Conservation (phyloP, 768 basidiomycete species). For the Hericium rajendrae region DNA sequence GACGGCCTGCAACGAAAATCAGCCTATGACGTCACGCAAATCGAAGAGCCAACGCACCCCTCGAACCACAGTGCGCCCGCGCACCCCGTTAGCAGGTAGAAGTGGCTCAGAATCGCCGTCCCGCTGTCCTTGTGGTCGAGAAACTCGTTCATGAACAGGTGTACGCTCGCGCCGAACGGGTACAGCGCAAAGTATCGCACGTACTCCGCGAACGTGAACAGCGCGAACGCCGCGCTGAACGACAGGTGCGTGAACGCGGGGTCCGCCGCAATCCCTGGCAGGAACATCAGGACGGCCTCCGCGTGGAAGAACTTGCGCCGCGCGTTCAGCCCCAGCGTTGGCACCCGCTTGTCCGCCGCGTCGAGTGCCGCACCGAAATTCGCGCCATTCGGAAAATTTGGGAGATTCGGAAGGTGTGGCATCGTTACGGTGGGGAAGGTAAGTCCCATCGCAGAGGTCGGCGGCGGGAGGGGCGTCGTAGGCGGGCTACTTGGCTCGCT, state of each 20-base stretch:
- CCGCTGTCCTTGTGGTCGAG: constrained; percentile 91
- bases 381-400: constrained; percentile 34
- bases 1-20: constrained; percentile 27
- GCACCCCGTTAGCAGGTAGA: constrained; percentile 93
- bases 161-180: constrained; percentile 87
- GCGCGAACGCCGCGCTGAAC: constrained; percentile 89
- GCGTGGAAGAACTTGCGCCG: constrained; percentile 96
- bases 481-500: constrained; percentile 8
- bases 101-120: constrained; percentile 94
- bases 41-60: constrained; percentile 45
- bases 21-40: constrained; percentile 1
- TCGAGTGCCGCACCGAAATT: constrained; percentile 50
- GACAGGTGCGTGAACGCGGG: constrained; percentile 94
- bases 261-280: constrained; percentile 88
- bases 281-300: constrained; percentile 91
- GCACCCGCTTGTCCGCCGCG: constrained; percentile 84
- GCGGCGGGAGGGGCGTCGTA: neutral
- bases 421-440: constrained; percentile 26
- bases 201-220: constrained; percentile 96
- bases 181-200: constrained; percentile 97
- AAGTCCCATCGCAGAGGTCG: constrained; percentile 4
- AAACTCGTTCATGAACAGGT: constrained; percentile 97
- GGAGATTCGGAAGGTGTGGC: constrained; percentile 41
- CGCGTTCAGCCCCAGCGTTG: constrained; percentile 83
- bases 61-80: constrained; percentile 94